Percentiles rank a stretch among this genome's conserved stretches.
These are phyloP conservation scores for Takashimella tepidaria DNA, from an alignment of 1,284 basidiomycete species.

Conservation along the genomic window DNA sequence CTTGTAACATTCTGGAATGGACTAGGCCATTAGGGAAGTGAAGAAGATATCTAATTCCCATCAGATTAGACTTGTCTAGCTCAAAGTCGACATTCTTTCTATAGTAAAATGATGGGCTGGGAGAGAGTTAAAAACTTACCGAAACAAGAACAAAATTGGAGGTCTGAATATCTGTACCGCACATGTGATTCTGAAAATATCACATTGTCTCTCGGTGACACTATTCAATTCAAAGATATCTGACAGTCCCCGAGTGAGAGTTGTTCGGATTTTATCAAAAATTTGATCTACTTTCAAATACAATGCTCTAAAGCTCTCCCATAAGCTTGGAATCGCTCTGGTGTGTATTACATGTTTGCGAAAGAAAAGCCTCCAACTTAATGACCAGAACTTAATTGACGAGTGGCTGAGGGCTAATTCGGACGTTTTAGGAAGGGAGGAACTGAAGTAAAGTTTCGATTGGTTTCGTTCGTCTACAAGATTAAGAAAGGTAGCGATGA, in stretches of 20 bases:
- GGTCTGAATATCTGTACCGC: background rate
- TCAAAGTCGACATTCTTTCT: too few species aligned
- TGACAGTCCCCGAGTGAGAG: too few species aligned
- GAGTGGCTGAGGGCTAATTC: background rate
- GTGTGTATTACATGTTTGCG: too few species aligned
- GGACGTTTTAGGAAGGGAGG: background rate
- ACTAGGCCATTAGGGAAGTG: background rate
- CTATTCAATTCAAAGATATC: too few species aligned
- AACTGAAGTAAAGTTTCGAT: background rate
- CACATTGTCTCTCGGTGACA: background rate
- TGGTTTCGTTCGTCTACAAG: too few species aligned
- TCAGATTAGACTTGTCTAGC: too few species aligned
- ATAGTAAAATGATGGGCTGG: background rate
- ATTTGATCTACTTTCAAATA: background rate
- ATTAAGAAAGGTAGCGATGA: background rate
- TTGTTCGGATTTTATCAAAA: background rate
- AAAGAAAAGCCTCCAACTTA: background rate
- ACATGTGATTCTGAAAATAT: background rate
- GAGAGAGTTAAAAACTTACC: background rate
- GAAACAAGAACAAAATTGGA: background rate
- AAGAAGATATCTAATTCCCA: background rate
- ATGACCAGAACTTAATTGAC: background rate
- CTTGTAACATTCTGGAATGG: background rate
- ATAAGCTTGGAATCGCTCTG: too few species aligned
- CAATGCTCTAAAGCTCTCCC: too few species aligned